These are phyloP conservation scores for Colletotrichum sp. DNA, from an alignment of 2,329 filamentous ascomycete species.

Conservation along the genomic window DNA sequence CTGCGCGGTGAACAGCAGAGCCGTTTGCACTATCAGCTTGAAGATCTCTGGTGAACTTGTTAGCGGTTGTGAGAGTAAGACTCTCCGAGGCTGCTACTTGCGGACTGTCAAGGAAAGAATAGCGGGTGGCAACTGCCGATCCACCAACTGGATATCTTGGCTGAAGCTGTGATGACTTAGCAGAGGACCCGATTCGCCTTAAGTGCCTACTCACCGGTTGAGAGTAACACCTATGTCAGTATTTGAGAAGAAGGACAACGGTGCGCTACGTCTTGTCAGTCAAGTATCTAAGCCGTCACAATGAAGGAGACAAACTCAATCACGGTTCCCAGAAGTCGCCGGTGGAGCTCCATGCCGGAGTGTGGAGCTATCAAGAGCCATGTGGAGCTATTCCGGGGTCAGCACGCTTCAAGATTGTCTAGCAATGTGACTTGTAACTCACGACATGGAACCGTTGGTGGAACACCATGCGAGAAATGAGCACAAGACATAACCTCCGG, in stretches of 20 bases:
- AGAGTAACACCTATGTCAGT: slow-evolving; percentile 24
- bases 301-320: neutral
- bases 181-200: neutral
- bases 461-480: neutral
- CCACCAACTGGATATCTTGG: slow-evolving; percentile 30
- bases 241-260: slow-evolving; percentile 24
- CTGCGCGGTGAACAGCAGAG: neutral
- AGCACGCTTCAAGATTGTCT: neutral
- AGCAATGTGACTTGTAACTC: neutral
- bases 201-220: slow-evolving; percentile 7
- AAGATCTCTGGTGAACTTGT: neutral
- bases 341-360: neutral
- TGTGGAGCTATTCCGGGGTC: neutral
- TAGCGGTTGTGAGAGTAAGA: neutral
- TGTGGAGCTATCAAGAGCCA: neutral
- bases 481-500: neutral
- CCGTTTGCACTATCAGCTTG: neutral
- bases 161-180: slow-evolving; percentile 23
- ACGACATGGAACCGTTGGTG: slow-evolving; percentile 6
- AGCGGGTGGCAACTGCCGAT: slow-evolving; percentile 11
- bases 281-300: too few species aligned
- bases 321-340: neutral
- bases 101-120: neutral
- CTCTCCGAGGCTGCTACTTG: neutral
- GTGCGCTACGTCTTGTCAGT: neutral